Conservation (phyloP, 2,329 filamentous ascomycete species). For the Microsporum canis region DNA sequence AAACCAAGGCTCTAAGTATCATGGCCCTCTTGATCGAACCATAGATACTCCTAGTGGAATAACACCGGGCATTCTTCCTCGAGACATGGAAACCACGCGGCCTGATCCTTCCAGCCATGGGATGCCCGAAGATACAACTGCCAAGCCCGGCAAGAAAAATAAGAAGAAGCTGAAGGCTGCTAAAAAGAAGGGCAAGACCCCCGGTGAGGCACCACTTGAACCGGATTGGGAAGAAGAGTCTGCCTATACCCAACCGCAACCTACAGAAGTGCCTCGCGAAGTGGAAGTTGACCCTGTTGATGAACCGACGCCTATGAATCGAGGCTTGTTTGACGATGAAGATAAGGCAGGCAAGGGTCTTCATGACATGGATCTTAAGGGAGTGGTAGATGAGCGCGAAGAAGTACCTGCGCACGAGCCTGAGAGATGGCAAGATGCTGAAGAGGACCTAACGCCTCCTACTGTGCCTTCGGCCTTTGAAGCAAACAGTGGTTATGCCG, state of each 20-base stretch:
- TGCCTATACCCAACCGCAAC: neutral
- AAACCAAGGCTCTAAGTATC: neutral
- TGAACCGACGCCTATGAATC: neutral
- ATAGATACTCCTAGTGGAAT: neutral
- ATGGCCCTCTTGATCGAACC: neutral
- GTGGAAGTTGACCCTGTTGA: neutral
- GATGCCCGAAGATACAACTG: neutral
- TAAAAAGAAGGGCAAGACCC: constrained; percentile 24
- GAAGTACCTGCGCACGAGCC: neutral
- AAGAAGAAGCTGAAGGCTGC: constrained; percentile 31
- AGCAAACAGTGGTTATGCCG: too few species aligned
- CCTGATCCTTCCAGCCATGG: neutral
- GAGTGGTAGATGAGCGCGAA: neutral
- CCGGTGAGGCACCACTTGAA: constrained; percentile 7
- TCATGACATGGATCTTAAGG: neutral
- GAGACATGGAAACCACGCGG: neutral
- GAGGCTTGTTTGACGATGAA: constrained; percentile 11
- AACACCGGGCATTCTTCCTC: neutral
- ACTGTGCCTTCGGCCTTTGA: neutral
- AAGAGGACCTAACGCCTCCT: neutral
- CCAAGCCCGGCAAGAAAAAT: constrained; percentile 10
- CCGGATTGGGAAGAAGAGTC: constrained; percentile 2
- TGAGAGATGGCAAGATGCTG: neutral
- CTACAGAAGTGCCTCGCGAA: neutral
- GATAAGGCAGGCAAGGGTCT: neutral